Percentiles rank a stretch among this genome's conserved stretches.
Evolutionary conservation across 306 rosid genomes (phyloP).

Genomic region (Cucurbita moschata): DNA sequence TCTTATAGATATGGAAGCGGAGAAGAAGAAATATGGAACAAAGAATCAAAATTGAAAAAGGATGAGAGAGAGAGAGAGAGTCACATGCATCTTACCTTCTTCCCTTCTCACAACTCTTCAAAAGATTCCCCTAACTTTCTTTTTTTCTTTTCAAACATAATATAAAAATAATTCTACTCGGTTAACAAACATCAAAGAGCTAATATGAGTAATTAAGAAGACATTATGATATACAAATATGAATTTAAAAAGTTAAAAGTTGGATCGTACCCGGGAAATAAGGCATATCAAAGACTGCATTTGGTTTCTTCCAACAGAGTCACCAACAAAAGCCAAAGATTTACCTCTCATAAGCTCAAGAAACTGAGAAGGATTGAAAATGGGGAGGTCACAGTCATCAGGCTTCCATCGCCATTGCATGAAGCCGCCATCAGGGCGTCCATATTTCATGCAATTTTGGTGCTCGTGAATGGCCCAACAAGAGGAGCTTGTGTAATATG

Average conservation of each 20-base stretch:
- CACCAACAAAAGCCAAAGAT: constrained; percentile 85
- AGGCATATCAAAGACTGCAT: constrained; percentile 13
- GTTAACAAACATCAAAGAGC: no score
- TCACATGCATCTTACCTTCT: no score
- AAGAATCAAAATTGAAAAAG: neutral
- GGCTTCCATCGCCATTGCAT: constrained; percentile 92
- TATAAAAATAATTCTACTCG: no score
- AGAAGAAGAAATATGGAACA: no score
- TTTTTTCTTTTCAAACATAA: no score
- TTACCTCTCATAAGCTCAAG: constrained; percentile 58
- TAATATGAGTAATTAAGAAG: no score
- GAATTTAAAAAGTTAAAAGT: no score
- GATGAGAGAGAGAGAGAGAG: no score
- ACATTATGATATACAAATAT: no score
- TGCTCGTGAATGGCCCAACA: constrained; percentile 91
- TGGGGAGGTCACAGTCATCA: constrained; percentile 53
- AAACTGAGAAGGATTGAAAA: constrained; percentile 70
- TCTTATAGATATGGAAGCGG: no score
- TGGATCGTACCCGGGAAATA: neutral
- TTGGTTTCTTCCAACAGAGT: constrained; percentile 90
- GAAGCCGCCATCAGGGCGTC: constrained; percentile 61
- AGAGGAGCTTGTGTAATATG: constrained; percentile 55
- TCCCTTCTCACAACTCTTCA: no score
- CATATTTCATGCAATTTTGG: constrained; percentile 80
- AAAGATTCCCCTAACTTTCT: no score